Percentiles rank a stretch among this genome's conserved stretches.
These are phyloP conservation scores for Podaxis rugospora DNA, from an alignment of 768 basidiomycete genomes.

Conservation along the genomic window DNA sequence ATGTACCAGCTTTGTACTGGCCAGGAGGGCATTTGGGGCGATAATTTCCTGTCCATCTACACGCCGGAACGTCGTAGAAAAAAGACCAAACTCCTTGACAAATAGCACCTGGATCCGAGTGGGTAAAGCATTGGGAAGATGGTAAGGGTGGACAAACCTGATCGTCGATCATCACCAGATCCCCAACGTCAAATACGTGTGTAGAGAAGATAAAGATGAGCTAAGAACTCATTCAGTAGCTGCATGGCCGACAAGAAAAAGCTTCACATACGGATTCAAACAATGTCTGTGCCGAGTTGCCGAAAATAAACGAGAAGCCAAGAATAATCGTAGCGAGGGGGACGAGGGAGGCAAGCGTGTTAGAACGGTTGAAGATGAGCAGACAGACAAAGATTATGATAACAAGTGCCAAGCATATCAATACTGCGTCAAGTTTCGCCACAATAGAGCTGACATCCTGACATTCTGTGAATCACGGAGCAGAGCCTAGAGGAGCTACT, in stretches of 20 bases:
- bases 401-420: conserved; percentile 53
- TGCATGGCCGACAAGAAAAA: neutral
- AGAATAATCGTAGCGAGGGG: conserved; percentile 77
- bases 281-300: conserved; percentile 72
- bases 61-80: conserved; percentile 74
- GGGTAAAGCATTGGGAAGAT: neutral
- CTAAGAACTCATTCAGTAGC: conserved; percentile 25
- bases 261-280: conserved; percentile 62
- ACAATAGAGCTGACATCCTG: conserved; percentile 72
- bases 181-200: conserved; percentile 83
- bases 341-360: conserved; percentile 69
- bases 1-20: conserved; percentile 70
- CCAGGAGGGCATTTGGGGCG: conserved; percentile 70
- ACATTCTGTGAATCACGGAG: neutral
- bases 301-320: conserved; percentile 84
- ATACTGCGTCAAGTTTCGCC: conserved; percentile 73
- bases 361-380: conserved; percentile 66
- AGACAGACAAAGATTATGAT: conserved; percentile 64
- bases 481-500: neutral
- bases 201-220: conserved; percentile 84
- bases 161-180: conserved; percentile 78
- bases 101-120: conserved; percentile 30
- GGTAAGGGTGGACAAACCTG: conserved; percentile 31
- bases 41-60: conserved; percentile 80
- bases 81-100: conserved; percentile 77